Conservation (phyloP, 495 filamentous ascomycete genomes). For the Xylaria longipes region DNA sequence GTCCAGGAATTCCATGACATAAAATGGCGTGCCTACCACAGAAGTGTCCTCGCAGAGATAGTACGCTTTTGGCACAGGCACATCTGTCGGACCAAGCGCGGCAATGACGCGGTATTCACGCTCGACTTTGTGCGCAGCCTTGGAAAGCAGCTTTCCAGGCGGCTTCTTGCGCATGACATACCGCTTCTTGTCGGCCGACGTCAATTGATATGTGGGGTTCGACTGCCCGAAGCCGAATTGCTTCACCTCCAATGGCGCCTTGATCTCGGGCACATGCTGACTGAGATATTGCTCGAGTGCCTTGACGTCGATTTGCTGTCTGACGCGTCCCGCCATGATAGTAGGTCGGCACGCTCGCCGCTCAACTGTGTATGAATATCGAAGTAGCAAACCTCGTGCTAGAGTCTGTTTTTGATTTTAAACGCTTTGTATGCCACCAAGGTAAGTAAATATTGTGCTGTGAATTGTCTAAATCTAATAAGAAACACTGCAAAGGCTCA, state of each 20-base stretch:
- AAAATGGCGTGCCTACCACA: slow-evolving; percentile 90
- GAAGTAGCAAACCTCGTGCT: background rate
- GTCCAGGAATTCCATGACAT: slow-evolving; percentile 94
- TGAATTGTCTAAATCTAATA: background rate
- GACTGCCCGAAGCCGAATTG: slow-evolving; percentile 98
- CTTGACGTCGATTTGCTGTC: slow-evolving; percentile 83
- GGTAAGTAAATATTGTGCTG: background rate
- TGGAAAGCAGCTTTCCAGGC: slow-evolving; percentile 86
- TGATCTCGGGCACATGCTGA: slow-evolving; percentile 76
- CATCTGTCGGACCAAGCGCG: slow-evolving; percentile 77
- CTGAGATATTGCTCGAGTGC: slow-evolving; percentile 80
- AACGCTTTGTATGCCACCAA: background rate
- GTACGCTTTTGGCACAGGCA: slow-evolving; percentile 85
- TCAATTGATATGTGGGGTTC: slow-evolving; percentile 94
- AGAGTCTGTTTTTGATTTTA: background rate
- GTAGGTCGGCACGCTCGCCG: background rate
- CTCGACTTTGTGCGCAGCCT: slow-evolving; percentile 94
- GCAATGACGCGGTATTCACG: slow-evolving; percentile 91
- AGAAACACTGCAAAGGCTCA: background rate
- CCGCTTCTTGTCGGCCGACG: slow-evolving; percentile 65
- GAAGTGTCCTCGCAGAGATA: slow-evolving; percentile 81
- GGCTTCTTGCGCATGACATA: slow-evolving; percentile 97
- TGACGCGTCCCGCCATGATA: slow-evolving; percentile 84
- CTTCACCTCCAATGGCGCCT: slow-evolving; percentile 81
- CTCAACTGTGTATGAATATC: background rate